These are phyloP conservation scores for Neurospora sp. DNA, from an alignment of 495 filamentous ascomycete species.

Conservation along the genomic window DNA sequence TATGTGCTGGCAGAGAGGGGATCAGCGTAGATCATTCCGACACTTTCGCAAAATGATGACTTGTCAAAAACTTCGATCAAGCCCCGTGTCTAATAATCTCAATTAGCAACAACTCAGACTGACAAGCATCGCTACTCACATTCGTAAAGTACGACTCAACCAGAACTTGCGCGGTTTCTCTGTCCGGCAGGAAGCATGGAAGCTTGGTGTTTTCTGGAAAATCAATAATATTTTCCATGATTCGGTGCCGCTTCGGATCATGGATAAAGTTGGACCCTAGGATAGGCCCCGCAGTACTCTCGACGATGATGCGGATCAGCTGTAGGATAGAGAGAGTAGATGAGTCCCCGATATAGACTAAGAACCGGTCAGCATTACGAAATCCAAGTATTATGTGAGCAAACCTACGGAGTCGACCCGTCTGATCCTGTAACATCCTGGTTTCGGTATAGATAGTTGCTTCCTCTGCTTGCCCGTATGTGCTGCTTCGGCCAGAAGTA, in stretches of 20 bases:
- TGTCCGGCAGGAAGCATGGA: constrained; percentile 44
- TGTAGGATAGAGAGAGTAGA: constrained; percentile 63
- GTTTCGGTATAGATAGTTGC: constrained; percentile 45
- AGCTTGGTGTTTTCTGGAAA: constrained; percentile 34
- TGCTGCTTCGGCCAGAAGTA: constrained; percentile 39
- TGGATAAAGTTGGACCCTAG: constrained; percentile 51
- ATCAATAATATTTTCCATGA: constrained; percentile 50
- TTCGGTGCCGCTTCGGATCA: constrained; percentile 58
- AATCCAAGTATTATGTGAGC: background rate
- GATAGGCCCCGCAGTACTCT: constrained; percentile 47
- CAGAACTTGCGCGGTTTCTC: constrained; percentile 41
- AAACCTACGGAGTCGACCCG: constrained; percentile 44
- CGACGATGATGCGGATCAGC: constrained; percentile 62
- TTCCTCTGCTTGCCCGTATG: constrained; percentile 44
- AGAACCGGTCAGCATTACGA: background rate
- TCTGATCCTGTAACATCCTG: constrained; percentile 50
- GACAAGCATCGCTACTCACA: constrained; percentile 25
- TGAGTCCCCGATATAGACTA: constrained; percentile 63
- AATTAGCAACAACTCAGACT: constrained; percentile 5
- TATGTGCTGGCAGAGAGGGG: constrained; percentile 37
- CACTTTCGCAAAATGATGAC: constrained; percentile 32
- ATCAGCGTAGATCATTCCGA: constrained; percentile 44
- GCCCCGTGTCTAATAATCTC: constrained; percentile 39
- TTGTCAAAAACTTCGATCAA: constrained; percentile 47
- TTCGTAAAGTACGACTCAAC: constrained; percentile 52